Evolutionary conservation across 768 basidiomycete species (phyloP), one percentile per base, ranked within the genome.

Genomic region (Amanita pseudoporphyria): DNA sequence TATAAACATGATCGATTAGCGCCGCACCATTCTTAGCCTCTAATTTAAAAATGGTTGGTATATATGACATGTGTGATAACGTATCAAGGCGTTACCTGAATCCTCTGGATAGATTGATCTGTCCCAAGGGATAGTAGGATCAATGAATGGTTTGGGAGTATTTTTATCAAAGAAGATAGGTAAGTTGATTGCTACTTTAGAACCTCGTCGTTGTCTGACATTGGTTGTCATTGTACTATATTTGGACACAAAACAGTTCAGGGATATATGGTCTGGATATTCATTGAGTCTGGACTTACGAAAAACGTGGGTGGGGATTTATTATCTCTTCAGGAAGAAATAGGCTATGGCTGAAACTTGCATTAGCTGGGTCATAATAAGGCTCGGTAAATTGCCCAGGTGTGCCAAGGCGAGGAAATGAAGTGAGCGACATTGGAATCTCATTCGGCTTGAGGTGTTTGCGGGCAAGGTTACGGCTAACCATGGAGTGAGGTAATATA

Each of bases 251-350:
- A 26, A 47, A n/a, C 58, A 6, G 54, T 48, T 33, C 24, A 42
- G 45, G 31, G 18, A 33, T 43, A 50, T 35, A 51, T 36, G 38
- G 42, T 45, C 33, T 36, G 44, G 16, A 5, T n/a, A 16, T 24
- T 21, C 28, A 52, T 49, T 12, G 52, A 55, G 57, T 51, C 36
- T 40, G 40, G 48, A 81, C 92, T 68, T 57, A 98, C 96, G 94
- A 95, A 71, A 98, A 99, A 48, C 96, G 87, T 41, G 85, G 90
- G 68, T 98, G 96, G 32, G 93, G 91, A 64, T 98, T 99, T 37
- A 91, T 97, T 56, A 98, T 82, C 67, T 97, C 84, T 60, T 98
- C 85, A 1, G 94, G 91, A 14, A 99, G 74, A 71, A 98, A 98
- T 47, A 97, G 68, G 62, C 90, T 94, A 64, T 92, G 87, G 58